Conservation (phyloP, 768 basidiomycete genomes). For the Suillus weaverae region DNA sequence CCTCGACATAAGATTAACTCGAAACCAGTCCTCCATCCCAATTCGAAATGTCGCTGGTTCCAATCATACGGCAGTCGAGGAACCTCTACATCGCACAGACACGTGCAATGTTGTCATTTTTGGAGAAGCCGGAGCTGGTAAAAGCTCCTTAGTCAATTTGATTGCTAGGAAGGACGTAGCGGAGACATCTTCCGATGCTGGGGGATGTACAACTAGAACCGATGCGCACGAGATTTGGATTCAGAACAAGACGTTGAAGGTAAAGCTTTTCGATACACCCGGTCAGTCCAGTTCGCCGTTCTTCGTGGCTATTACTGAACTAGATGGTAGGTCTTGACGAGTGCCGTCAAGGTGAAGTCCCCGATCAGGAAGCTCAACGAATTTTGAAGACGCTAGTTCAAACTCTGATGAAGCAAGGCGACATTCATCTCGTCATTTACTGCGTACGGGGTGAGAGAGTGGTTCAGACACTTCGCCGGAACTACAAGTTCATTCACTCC, state of each 20-base stretch:
- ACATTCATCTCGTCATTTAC: slow-evolving; percentile 41
- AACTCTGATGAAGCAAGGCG: slow-evolving; percentile 14
- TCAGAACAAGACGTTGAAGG: not conserved
- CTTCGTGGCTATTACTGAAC: not conserved
- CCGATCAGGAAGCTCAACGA: not conserved
- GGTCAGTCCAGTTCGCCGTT: not conserved
- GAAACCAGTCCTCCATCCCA: not conserved
- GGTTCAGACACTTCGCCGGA: slow-evolving; percentile 34
- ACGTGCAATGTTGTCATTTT: not conserved
- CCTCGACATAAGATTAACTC: not conserved
- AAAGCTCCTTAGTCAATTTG: not conserved
- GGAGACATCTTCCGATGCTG: not conserved
- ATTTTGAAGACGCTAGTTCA: not conserved
- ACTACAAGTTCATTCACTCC: slow-evolving; percentile 37
- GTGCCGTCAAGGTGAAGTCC: not conserved
- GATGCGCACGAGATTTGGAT: not conserved
- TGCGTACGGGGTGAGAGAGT: slow-evolving; percentile 39
- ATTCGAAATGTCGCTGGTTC: no score
- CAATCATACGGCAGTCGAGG: no score
- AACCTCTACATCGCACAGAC: not conserved
- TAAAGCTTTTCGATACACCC: not conserved
- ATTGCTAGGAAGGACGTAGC: not conserved
- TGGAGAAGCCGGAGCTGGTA: not conserved
- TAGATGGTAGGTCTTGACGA: not conserved
- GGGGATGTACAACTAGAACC: not conserved